phyloP scores from a whole-genome alignment of 306 rosid genomes.

The Medicago ruthenica region DNA sequence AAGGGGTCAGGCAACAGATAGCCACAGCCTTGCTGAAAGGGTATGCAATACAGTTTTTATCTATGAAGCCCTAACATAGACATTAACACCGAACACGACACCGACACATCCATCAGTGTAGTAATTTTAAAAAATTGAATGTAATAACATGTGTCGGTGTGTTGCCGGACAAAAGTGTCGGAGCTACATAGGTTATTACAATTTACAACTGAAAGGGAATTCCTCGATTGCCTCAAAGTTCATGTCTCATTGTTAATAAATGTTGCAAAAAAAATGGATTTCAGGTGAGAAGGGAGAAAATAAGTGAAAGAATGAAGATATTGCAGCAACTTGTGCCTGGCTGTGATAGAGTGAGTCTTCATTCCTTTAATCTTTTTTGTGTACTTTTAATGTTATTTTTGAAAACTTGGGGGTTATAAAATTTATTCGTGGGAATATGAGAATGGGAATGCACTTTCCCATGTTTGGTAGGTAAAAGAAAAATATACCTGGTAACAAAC shows the following conservation, averaged over 20 bases:
- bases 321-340: constrained; percentile 92
- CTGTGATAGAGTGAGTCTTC: constrained; percentile 76
- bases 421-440: too few species aligned
- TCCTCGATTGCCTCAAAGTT: constrained; percentile 19
- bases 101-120: background rate
- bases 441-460: too few species aligned
- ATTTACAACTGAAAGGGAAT: background rate
- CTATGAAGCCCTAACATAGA: background rate
- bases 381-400: constrained; percentile 28
- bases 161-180: background rate
- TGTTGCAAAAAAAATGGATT: constrained; percentile 41
- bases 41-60: constrained; percentile 44
- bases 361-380: constrained; percentile 16
- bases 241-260: constrained; percentile 35
- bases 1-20: constrained; percentile 98
- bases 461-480: too few species aligned
- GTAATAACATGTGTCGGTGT: background rate
- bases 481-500: too few species aligned
- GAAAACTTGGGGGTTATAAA: too few species aligned
- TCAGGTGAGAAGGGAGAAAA: constrained; percentile 96
- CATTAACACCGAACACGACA: background rate
- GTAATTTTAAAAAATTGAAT: background rate
- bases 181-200: background rate
- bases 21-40: constrained; percentile 99
- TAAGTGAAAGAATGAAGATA: constrained; percentile 92